Evolutionary conservation across 306 rosid species (phyloP), one percentile per base, ranked within the genome.

Genomic region (Heteromeles arbutifolia): DNA sequence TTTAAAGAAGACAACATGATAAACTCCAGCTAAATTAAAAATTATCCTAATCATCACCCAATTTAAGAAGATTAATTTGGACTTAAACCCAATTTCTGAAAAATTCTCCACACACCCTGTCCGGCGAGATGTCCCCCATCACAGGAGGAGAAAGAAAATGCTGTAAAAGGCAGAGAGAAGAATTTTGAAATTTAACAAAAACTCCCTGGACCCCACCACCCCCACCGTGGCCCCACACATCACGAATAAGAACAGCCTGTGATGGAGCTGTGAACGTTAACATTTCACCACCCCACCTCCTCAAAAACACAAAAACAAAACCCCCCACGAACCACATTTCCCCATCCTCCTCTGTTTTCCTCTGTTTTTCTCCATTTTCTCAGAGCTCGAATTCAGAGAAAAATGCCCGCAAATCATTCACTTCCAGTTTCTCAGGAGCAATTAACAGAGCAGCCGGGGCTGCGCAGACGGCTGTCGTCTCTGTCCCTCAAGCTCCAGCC

Each of bases 241-340:
- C 65, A 45, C 73, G 89, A 92, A 90, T 92, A 88, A 74, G 74
- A 85, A 84, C 97, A 87, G 93, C 74, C 86, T 90, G 97, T 86
- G 78, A 65, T 50, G 71, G 65, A 82, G 86, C 89, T 88, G 88
- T 73, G 88, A 87, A 65, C 78, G 74, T 57, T 69, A n/a, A 79
- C 84, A 65, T 77, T 85, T 84, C 81, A 73, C 83, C 85, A 19
- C 80, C 25, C 58, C 70, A 22, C 26, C 61, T 18, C 31, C 69
- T 12, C 17, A 53, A 18, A 17, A 44, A 63, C 34, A 70, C 76
- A 28, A 59, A 77, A 22, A 64, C 22, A 17, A 18, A 31, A 17
- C 11, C 43, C 68, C 66, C 67, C 61, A 64, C 11, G 19, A 31
- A n/a, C 22, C 68, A 8, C 57, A 24, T 28, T 44, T 37, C 56